Evolutionary conservation across 345 rosid genomes (phyloP), one percentile per base, ranked within the genome.

Genomic region (Barbarea vulgaris): DNA sequence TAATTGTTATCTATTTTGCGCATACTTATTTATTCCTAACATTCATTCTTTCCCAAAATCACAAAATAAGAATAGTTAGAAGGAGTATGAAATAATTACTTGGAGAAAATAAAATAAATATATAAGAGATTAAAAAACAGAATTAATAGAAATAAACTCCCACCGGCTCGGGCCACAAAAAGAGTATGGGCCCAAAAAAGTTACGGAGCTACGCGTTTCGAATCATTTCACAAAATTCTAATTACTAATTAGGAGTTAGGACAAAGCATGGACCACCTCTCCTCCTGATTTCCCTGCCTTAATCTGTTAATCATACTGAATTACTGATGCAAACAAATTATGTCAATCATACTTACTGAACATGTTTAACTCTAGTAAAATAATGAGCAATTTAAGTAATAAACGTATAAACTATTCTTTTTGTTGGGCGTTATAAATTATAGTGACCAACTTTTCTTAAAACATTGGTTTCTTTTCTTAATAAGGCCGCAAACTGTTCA

Each of bases 231-330:
- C 34, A 15, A 6, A n/a, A 44, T 11, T 33, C n/a, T 18, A 34
- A 12, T 34, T 19, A 58, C 11, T 18, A 19, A 54, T 18, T 50
- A 13, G 68, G 68, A 72, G 44, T 17, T 48, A 17, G 68, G 69
- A 72, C 69, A 61, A 72, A 37, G 30, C 69, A 72, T 39, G 62
- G 63, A 73, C 42, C 70, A 73, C 34, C 21, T 50, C 70, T 41
- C 62, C 70, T 41, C 62, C 54, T 36, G 0, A 67, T 51, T 13
- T 25, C 60, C 10, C 56, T 47, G 6, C 28, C 34, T 52, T 33
- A 67, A 51, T 66, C 42, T 50, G 36, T 51, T 51, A 39, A 62
- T 63, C 60, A 34, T 47, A 44, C 7, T 15, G 15, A 44, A n/a
- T n/a, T n/a, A n/a, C n/a, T 1, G 47, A 42, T 11, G n/a, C n/a